phyloP scores from a whole-genome alignment of 352 stramenopile species.

The Pythium brachiatum region DNA sequence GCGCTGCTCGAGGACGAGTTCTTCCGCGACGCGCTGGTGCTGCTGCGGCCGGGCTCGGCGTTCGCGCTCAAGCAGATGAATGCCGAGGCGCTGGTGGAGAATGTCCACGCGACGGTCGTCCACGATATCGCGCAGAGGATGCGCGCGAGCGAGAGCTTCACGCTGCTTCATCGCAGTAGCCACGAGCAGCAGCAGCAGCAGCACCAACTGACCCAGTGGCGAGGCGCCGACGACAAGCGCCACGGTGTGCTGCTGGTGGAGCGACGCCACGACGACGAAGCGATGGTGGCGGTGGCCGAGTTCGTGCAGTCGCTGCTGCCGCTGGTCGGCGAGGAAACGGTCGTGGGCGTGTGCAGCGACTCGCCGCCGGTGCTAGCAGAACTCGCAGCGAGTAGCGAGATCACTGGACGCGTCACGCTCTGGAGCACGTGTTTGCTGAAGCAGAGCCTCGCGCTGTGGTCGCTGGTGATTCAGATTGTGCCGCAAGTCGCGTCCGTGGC shows the following conservation, averaged over 20 bases:
- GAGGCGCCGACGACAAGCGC: conserved; percentile 25
- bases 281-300: not conserved
- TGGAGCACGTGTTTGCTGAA: conserved; percentile 10
- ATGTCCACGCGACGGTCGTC: conserved; percentile 18
- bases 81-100: conserved; percentile 23
- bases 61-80: conserved; percentile 15
- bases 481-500: conserved; percentile 1
- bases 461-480: not conserved
- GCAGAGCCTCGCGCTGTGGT: not conserved
- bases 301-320: conserved; percentile 3
- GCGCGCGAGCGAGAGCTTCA: conserved; percentile 24
- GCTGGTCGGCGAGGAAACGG: not conserved
- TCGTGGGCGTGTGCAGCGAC: conserved; percentile 10
- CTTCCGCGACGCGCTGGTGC: conserved; percentile 31
- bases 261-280: not conserved
- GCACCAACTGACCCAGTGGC: conserved; percentile 18
- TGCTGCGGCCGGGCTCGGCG: conserved; percentile 24
- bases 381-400: not conserved
- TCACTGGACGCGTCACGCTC: not conserved
- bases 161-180: conserved; percentile 25
- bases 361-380: not conserved
- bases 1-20: conserved; percentile 39
- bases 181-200: not conserved
- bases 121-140: conserved; percentile 16
- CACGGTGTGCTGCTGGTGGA: conserved; percentile 28